These are phyloP conservation scores for Musa troglodytarum DNA, from an alignment of 176 grass and related monocot species.

Conservation along the genomic window DNA sequence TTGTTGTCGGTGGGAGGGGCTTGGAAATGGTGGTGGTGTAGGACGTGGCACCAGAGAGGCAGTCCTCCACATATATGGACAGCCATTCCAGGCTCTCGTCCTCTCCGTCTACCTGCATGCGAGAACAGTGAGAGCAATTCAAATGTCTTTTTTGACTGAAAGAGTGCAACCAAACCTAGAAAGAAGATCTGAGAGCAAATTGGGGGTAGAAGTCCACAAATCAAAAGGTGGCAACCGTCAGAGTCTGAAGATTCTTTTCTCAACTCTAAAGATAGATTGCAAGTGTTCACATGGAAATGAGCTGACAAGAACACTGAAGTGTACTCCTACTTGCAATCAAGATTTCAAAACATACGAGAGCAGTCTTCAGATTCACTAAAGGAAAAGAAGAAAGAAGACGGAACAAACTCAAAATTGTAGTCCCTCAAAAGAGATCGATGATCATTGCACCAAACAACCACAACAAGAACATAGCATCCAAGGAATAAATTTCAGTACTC, in stretches of 20 bases:
- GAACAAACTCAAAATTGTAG: no score
- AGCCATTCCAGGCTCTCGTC: slow-evolving; percentile 58
- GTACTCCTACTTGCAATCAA: no score
- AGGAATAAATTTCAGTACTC: no score
- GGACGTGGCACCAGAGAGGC: slow-evolving; percentile 31
- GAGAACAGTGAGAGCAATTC: background rate
- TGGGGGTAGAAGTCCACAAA: background rate
- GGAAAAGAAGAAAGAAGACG: no score
- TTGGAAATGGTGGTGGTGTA: background rate
- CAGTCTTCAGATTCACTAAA: no score
- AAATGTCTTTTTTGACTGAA: background rate
- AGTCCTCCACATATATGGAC: slow-evolving; percentile 74
- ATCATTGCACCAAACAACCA: no score
- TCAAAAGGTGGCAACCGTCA: background rate
- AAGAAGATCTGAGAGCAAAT: background rate
- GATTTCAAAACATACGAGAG: no score
- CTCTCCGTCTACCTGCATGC: slow-evolving; percentile 48
- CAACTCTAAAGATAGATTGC: background rate
- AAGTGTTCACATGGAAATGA: background rate
- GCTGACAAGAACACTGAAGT: background rate
- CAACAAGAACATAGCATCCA: no score
- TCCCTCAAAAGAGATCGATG: no score
- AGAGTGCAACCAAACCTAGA: background rate
- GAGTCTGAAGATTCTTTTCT: no score
- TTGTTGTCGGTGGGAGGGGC: slow-evolving; percentile 15